A percentile compares a stretch with the other conserved stretches of the same genome.
These are phyloP conservation scores for Mycena sp. DNA, from an alignment of 1,284 basidiomycete genomes.

Conservation along the genomic window DNA sequence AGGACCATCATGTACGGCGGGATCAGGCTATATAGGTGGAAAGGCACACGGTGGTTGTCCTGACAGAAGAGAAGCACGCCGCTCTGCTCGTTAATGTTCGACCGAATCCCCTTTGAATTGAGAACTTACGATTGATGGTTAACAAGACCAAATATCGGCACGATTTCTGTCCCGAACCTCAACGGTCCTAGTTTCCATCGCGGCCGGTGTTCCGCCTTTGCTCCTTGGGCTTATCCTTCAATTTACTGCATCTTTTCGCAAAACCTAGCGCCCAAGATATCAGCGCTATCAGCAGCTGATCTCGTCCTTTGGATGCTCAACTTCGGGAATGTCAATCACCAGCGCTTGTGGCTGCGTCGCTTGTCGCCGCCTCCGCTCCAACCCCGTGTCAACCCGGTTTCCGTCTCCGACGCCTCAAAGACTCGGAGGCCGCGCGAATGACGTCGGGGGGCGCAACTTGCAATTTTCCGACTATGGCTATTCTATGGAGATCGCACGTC, in stretches of 20 bases:
- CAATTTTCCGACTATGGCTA: not conserved
- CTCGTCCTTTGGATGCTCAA: not conserved
- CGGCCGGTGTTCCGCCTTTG: not conserved
- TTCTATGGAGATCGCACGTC: no score
- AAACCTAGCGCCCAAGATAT: not conserved
- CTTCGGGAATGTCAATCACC: not conserved
- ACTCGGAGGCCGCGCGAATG: not conserved
- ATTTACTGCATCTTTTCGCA: not conserved
- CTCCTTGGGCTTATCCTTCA: constrained; percentile 1
- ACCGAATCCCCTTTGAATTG: not conserved
- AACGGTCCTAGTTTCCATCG: not conserved
- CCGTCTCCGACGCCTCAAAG: not conserved
- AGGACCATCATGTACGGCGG: not conserved
- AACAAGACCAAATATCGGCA: constrained; percentile 10
- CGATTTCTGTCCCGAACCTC: not conserved
- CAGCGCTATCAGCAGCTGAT: not conserved
- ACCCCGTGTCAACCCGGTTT: not conserved
- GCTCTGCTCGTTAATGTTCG: not conserved
- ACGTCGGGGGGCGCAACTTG: constrained; percentile 5
- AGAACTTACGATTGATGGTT: no score
- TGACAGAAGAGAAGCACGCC: not conserved
- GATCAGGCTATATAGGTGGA: constrained; percentile 18
- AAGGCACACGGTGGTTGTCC: constrained; percentile 1
- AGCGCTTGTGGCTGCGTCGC: no score
- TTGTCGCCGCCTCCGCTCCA: not conserved